phyloP scores from a whole-genome alignment of 768 basidiomycete species.

The Agrocybe praecox region DNA sequence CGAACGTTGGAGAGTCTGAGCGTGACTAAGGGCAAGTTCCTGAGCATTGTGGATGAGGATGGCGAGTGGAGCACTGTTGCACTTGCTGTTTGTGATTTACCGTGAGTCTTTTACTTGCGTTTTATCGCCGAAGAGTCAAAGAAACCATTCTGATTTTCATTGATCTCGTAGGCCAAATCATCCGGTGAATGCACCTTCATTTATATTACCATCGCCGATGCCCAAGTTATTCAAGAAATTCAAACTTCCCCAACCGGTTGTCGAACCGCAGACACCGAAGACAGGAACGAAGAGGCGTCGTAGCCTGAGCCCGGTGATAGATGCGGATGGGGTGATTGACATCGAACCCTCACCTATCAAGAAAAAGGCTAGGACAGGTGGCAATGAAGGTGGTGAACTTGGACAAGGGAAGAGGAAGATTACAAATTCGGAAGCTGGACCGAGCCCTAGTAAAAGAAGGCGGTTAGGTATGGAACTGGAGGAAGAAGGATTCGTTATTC shows the following conservation, averaged over 20 bases:
- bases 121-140: slow-evolving; percentile 1
- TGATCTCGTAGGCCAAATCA: slow-evolving; percentile 52
- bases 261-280: slow-evolving; percentile 43
- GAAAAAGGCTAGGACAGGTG: slow-evolving; percentile 50
- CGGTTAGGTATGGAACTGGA: slow-evolving; percentile 45
- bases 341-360: slow-evolving; percentile 49
- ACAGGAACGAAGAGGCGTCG: slow-evolving; percentile 57
- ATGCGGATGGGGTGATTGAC: slow-evolving; percentile 54
- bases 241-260: slow-evolving; percentile 40
- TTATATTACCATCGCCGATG: slow-evolving; percentile 67
- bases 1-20: slow-evolving; percentile 82
- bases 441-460: slow-evolving; percentile 66
- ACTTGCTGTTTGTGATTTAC: slow-evolving; percentile 66
- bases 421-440: slow-evolving; percentile 22
- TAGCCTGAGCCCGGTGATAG: slow-evolving; percentile 45
- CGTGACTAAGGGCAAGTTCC: slow-evolving; percentile 81
- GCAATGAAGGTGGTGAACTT: neutral
- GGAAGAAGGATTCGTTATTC: slow-evolving; percentile 71
- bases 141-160: neutral
- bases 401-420: slow-evolving; percentile 13
- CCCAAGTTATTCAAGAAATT: slow-evolving; percentile 54
- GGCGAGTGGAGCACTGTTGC: slow-evolving; percentile 72
- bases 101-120: slow-evolving; percentile 54
- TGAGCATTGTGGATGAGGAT: slow-evolving; percentile 90
- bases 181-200: slow-evolving; percentile 47